These are phyloP conservation scores for Zizania palustris DNA, from an alignment of 202 grass and related monocot genomes.

Conservation along the genomic window DNA sequence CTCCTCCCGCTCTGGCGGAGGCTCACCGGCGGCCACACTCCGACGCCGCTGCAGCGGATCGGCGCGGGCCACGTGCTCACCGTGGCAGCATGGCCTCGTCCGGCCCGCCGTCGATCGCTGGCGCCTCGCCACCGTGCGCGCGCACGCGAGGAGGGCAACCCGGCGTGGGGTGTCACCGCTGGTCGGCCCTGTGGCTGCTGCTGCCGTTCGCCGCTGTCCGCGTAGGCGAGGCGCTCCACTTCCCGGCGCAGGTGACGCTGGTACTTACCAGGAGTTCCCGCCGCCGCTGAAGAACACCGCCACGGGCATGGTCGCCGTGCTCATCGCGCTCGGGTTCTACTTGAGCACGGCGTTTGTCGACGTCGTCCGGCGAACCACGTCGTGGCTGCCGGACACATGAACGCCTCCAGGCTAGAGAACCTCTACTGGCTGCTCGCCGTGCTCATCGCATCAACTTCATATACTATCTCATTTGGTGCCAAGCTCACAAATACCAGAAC, in stretches of 20 bases:
- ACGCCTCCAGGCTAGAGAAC: slow-evolving; percentile 61
- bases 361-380: slow-evolving; percentile 38
- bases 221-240: slow-evolving; percentile 57
- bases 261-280: slow-evolving; percentile 81
- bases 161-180: slow-evolving; percentile 64
- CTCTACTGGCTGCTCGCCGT: slow-evolving; percentile 70
- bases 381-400: slow-evolving; percentile 79
- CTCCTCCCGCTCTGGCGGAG: slow-evolving; percentile 52
- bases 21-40: slow-evolving; percentile 35
- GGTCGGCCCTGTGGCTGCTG: slow-evolving; percentile 68
- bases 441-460: slow-evolving; percentile 59
- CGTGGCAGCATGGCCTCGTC: slow-evolving; percentile 53
- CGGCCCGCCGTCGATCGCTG: slow-evolving; percentile 51
- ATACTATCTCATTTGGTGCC: slow-evolving; percentile 59
- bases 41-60: slow-evolving; percentile 59
- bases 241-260: slow-evolving; percentile 69
- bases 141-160: slow-evolving; percentile 38
- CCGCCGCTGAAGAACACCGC: slow-evolving; percentile 66
- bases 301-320: slow-evolving; percentile 60
- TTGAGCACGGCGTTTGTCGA: slow-evolving; percentile 68
- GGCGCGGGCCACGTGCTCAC: slow-evolving; percentile 62
- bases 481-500: slow-evolving; percentile 59
- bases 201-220: slow-evolving; percentile 60
- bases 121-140: slow-evolving; percentile 41
- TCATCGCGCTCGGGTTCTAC: slow-evolving; percentile 69